Percentiles rank a stretch among this genome's conserved stretches.
These are phyloP conservation scores for Byssoonygena ceratinophila DNA, from an alignment of 2,329 filamentous ascomycete species.

Conservation along the genomic window DNA sequence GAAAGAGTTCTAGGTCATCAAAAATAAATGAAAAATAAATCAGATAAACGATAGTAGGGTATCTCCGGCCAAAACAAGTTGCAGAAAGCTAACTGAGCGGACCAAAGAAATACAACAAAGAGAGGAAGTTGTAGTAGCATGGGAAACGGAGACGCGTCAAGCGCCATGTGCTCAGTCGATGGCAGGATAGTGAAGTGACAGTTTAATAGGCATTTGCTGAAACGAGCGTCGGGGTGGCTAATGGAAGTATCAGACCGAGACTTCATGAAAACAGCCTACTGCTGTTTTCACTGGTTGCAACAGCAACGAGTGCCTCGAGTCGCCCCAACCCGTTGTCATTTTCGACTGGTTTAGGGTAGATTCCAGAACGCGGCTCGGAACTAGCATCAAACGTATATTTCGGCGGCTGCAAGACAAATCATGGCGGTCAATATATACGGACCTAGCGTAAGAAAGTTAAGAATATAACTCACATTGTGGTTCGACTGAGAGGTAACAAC, in stretches of 20 bases:
- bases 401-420: not conserved
- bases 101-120: not conserved
- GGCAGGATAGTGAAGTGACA: too few species aligned
- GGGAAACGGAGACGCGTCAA: not conserved
- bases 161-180: not conserved
- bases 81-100: constrained; percentile 1
- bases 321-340: constrained; percentile 33
- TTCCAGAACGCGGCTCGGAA: constrained; percentile 1
- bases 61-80: constrained; percentile 3
- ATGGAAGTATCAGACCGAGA: not conserved
- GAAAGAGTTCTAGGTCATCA: not conserved
- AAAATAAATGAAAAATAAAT: not conserved
- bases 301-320: constrained; percentile 42
- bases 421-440: not conserved
- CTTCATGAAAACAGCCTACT: not conserved
- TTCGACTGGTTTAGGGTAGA: not conserved
- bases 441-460: not conserved
- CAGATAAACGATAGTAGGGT: constrained; percentile 3
- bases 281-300: constrained; percentile 35
- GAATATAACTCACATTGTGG: constrained; percentile 31
- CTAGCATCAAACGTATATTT: constrained; percentile 1
- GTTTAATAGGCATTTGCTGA: too few species aligned
- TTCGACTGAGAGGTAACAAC: constrained; percentile 28
- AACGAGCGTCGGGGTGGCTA: not conserved
- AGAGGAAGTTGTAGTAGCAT: not conserved